Evolutionary conservation across 805 yeast species (phyloP), one percentile per base, ranked within the genome.

Genomic region (Ogataea paradorogensis): DNA sequence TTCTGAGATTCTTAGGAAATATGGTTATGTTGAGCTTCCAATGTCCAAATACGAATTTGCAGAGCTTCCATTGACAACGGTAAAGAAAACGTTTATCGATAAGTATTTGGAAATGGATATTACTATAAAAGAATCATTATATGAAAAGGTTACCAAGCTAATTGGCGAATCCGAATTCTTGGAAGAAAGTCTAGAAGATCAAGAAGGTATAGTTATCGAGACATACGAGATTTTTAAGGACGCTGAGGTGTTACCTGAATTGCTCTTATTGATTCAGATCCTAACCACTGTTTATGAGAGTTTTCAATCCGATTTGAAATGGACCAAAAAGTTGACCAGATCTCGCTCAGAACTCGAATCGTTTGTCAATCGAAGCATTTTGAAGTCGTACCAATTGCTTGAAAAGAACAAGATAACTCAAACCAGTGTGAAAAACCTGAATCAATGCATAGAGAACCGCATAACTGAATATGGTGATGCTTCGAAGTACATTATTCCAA

Each of bases 1-100:
- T 59, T 69, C 91, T n/a, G 98, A 93, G 54, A 71, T 93, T 23
- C 67, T 93, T 40, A 74, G 99, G 53, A 74, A 95, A 42, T 91
- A 91, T 52, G 99, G 99, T 0, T 91, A 86, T 53, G 93, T 88
- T 18, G 96, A 90, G 62, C 39, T 57, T 25, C 70, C 69, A 15
- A 86, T 87, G 0, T 83, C 93, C 2, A 76, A 74, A 33, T 77
- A 69, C 56, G 98, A 91, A 59, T 83, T 85, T 53, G 96, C 82
- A 7, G 98, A 91, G 60, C 52, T 91, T 3, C 69, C 80, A 1
- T 48, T 82, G 18, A 48, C 55, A 0, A 54, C 58, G 3, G 66
- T 81, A 10, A 66, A 63, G 35, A 52, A 60, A 1, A 67, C 66
- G 7, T 69, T 75, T 35, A 45, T 47, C 7, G 36, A 54, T 3